Percentiles rank a stretch among this genome's conserved stretches.
phyloP scores from a whole-genome alignment of 2,329 filamentous ascomycete species.

The Penicillium rolfsii region DNA sequence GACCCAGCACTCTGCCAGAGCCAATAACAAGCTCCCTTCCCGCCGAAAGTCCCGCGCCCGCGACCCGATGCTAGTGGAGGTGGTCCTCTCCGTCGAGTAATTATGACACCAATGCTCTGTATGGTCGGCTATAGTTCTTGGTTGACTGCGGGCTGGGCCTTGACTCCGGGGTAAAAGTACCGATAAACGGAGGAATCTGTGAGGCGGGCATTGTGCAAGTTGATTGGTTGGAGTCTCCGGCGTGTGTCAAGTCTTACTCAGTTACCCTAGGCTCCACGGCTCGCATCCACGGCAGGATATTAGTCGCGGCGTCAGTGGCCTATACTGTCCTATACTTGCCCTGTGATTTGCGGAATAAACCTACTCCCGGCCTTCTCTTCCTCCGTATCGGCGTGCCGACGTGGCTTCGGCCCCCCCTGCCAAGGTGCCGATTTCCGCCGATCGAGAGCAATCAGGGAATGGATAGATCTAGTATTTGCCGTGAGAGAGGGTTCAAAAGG shows the following conservation, averaged over 20 bases:
- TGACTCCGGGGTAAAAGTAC: slow-evolving; percentile 27
- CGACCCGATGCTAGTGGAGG: slow-evolving; percentile 19
- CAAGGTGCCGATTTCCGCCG: slow-evolving; percentile 23
- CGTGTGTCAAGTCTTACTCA: slow-evolving; percentile 11
- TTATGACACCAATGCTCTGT: slow-evolving; percentile 14
- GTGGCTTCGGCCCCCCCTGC: slow-evolving; percentile 8
- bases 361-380: slow-evolving; percentile 20
- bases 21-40: slow-evolving; percentile 20
- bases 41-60: slow-evolving; percentile 26
- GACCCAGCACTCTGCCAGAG: slow-evolving; percentile 5
- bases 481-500: background rate
- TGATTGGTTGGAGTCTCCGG: slow-evolving; percentile 17
- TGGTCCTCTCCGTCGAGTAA: slow-evolving; percentile 8
- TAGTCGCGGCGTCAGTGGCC: slow-evolving; percentile 14
- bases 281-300: slow-evolving; percentile 1
- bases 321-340: slow-evolving; percentile 17
- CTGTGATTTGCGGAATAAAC: slow-evolving; percentile 21
- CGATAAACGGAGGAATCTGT: slow-evolving; percentile 26
- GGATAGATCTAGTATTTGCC: background rate
- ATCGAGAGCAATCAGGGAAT: background rate
- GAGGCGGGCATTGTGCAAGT: background rate
- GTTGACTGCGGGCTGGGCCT: slow-evolving; percentile 15
- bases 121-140: background rate
- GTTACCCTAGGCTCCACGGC: slow-evolving; percentile 7
- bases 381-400: slow-evolving; percentile 29